Evolutionary conservation across 2,329 filamentous ascomycete species (phyloP).

Genomic region (Paraphaeosphaeria minitans): DNA sequence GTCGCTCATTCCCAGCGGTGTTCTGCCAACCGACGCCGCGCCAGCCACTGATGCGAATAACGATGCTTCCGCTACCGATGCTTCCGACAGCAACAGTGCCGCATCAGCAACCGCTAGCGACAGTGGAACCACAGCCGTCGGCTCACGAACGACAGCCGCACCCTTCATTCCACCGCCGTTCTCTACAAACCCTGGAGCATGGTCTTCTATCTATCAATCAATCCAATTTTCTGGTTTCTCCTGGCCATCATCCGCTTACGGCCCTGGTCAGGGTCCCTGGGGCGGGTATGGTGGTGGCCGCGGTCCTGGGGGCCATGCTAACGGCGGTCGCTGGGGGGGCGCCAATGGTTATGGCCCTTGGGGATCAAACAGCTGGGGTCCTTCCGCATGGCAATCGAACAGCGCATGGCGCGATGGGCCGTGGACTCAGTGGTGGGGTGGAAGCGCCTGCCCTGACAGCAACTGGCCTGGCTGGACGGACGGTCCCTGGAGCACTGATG

Average conservation of each 20-base stretch:
- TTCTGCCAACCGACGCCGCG: neutral
- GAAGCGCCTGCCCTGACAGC: constrained; percentile 33
- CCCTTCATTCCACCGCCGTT: constrained; percentile 9
- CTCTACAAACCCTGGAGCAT: constrained; percentile 25
- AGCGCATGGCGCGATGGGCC: constrained; percentile 35
- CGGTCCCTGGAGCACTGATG: constrained; percentile 40
- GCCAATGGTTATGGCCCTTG: constrained; percentile 32
- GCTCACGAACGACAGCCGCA: neutral
- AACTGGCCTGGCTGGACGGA: constrained; percentile 48
- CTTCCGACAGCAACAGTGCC: neutral
- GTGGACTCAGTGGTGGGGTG: constrained; percentile 46
- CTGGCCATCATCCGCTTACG: constrained; percentile 28
- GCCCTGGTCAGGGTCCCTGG: constrained; percentile 25
- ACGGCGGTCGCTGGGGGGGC: constrained; percentile 21
- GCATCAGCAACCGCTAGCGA: neutral
- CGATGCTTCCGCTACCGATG: neutral
- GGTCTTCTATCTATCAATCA: constrained; percentile 35
- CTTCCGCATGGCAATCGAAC: constrained; percentile 34
- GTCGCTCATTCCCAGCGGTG: constrained; percentile 5
- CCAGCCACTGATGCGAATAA: neutral
- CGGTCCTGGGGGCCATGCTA: constrained; percentile 13
- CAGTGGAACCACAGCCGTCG: neutral
- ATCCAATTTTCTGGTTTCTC: constrained; percentile 31
- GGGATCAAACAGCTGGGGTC: constrained; percentile 34
- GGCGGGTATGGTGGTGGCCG: constrained; percentile 19